A percentile compares a stretch with the other conserved stretches of the same genome.
These are phyloP conservation scores for Apiospora hydei DNA, from an alignment of 2,329 filamentous ascomycete species.

Conservation along the genomic window DNA sequence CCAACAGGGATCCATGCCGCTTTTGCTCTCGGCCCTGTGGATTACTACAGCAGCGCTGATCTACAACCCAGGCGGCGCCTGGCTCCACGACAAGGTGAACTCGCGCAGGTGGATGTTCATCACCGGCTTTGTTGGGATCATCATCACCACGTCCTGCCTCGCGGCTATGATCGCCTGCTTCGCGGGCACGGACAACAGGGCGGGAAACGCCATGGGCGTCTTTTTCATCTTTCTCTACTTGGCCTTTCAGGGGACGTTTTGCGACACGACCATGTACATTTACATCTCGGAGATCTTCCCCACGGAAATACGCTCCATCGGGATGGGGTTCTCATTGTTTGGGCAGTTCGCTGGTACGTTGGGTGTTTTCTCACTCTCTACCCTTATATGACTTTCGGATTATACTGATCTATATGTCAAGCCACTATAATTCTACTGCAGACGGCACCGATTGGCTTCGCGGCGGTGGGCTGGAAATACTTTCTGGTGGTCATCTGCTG, in stretches of 20 bases:
- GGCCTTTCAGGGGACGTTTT: slow-evolving; percentile 54
- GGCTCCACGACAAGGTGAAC: slow-evolving; percentile 56
- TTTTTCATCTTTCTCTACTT: slow-evolving; percentile 57
- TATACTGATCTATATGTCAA: too few relatives aligned
- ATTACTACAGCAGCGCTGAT: slow-evolving; percentile 56
- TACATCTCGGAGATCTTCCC: slow-evolving; percentile 50
- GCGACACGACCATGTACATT: slow-evolving; percentile 49
- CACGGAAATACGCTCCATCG: slow-evolving; percentile 58
- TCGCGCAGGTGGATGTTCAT: slow-evolving; percentile 54
- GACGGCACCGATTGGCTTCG: slow-evolving; percentile 52
- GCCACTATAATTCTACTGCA: slow-evolving; percentile 56
- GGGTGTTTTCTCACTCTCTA: too few relatives aligned
- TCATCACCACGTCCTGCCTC: slow-evolving; percentile 45
- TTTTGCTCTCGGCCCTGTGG: slow-evolving; percentile 49
- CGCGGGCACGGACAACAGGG: slow-evolving; percentile 46
- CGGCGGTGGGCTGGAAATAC: slow-evolving; percentile 56
- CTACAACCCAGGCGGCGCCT: slow-evolving; percentile 55
- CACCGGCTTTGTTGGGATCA: slow-evolving; percentile 49
- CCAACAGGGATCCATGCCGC: slow-evolving; percentile 48
- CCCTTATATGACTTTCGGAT: too few relatives aligned
- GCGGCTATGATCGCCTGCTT: slow-evolving; percentile 46
- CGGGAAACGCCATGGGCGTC: slow-evolving; percentile 48
- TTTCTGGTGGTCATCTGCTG: slow-evolving; percentile 56
- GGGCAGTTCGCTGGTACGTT: slow-evolving; percentile 50
- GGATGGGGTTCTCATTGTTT: slow-evolving; percentile 59